Evolutionary conservation across 1,284 basidiomycete species (phyloP).

Genomic region (Stygiomarasmius scandens): DNA sequence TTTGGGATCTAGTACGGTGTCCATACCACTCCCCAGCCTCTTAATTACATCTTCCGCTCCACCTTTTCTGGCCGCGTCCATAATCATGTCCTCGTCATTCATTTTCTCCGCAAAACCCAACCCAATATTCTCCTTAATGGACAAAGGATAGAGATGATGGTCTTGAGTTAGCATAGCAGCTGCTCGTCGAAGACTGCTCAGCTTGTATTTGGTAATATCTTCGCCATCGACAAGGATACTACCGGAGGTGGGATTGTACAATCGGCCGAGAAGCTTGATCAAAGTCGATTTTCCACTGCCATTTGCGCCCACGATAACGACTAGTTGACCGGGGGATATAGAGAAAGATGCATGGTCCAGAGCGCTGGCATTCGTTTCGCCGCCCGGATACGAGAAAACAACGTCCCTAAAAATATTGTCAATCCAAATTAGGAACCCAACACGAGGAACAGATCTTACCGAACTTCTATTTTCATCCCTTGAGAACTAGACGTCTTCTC

Average conservation of each 20-base stretch:
- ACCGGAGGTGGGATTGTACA: conserved; percentile 46
- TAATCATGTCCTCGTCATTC: conserved; percentile 31
- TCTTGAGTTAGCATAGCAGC: conserved; percentile 48
- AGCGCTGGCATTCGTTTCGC: not conserved
- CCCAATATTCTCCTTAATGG: conserved; percentile 48
- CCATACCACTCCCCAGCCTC: conserved; percentile 31
- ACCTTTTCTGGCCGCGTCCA: conserved; percentile 38
- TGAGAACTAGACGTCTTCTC: not conserved
- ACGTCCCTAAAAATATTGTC: not conserved
- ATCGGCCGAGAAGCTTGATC: conserved; percentile 85
- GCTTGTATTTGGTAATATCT: conserved; percentile 35
- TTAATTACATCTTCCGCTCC: conserved; percentile 38
- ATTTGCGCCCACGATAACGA: conserved; percentile 95
- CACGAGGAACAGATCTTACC: not conserved
- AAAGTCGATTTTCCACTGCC: conserved; percentile 98
- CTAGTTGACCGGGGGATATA: conserved; percentile 30
- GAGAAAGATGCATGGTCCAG: conserved; percentile 5
- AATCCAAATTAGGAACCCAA: not conserved
- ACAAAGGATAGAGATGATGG: conserved; percentile 44
- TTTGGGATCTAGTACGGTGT: conserved; percentile 37
- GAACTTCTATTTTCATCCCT: conserved; percentile 5
- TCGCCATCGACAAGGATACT: conserved; percentile 36
- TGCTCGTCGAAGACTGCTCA: conserved; percentile 38
- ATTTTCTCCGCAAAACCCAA: conserved; percentile 39
- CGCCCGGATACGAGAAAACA: not conserved